phyloP scores from a whole-genome alignment of 148 eudicot species.

The Hydrangea macrophylla region DNA sequence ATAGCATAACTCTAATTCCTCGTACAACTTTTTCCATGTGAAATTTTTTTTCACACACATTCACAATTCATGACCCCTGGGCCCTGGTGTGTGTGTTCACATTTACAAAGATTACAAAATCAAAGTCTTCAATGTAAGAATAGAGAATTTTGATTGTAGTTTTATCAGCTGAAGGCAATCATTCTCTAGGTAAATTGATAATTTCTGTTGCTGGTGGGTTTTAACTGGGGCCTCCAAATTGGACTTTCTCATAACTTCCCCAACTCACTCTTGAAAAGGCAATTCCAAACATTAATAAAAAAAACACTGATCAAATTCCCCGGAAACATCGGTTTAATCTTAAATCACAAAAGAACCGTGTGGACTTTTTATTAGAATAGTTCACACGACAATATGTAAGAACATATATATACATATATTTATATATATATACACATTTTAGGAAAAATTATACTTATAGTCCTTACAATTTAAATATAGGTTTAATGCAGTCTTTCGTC shows the following conservation, averaged over 20 bases:
- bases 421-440: no score
- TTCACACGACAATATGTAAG: no score
- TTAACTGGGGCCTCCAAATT: conserved; percentile 16
- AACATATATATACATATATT: no score
- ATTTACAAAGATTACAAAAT: neutral
- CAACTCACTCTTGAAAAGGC: conserved; percentile 13
- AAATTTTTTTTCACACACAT: neutral
- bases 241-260: conserved; percentile 8
- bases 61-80: neutral
- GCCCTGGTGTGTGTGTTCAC: neutral
- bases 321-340: neutral
- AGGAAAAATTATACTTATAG: no score
- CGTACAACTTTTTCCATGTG: neutral
- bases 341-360: neutral
- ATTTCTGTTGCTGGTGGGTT: conserved; percentile 7
- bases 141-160: neutral
- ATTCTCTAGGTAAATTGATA: neutral
- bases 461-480: no score
- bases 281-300: neutral
- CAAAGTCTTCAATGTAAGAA: conserved; percentile 5
- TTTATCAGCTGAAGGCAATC: neutral
- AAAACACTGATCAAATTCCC: neutral
- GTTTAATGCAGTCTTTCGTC: no score
- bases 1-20: neutral
- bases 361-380: no score